phyloP scores from a whole-genome alignment of 1,139 yeast genomes.

The Blastobotrys aristatus region DNA sequence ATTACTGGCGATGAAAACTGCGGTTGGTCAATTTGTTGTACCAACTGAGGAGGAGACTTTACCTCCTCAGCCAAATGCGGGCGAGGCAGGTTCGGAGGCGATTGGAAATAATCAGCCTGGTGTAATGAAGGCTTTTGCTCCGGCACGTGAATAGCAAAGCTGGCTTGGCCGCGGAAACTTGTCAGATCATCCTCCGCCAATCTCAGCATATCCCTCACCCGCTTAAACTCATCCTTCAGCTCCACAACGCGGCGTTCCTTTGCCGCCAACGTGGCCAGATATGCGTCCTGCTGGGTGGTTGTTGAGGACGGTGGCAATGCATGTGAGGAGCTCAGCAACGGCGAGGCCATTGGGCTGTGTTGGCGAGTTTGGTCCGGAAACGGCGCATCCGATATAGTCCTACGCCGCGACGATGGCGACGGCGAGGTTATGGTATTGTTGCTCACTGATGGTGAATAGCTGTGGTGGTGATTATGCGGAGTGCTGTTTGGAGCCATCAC shows the following conservation, averaged over 20 bases:
- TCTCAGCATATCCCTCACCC: constrained; percentile 28
- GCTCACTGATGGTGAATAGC: neutral
- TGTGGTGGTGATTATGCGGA: neutral
- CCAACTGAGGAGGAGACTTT: neutral
- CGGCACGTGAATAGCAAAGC: constrained; percentile 7
- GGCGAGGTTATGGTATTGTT: no score
- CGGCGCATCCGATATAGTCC: neutral
- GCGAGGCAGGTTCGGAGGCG: neutral
- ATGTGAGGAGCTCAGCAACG: no score
- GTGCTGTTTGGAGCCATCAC: constrained; percentile 17
- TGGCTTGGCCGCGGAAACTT: constrained; percentile 25
- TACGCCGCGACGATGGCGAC: neutral
- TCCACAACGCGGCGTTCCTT: constrained; percentile 36
- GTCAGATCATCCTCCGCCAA: constrained; percentile 30
- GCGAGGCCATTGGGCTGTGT: neutral
- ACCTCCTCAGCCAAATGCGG: neutral
- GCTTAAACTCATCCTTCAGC: constrained; percentile 32
- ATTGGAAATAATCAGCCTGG: neutral
- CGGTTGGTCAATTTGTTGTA: neutral
- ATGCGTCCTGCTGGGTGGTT: constrained; percentile 17
- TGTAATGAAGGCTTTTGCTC: neutral
- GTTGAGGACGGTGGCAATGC: neutral
- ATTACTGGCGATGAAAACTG: neutral
- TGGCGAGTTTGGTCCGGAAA: no score
- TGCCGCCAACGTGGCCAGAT: constrained; percentile 34